Conservation (phyloP, 1,139 yeast genomes). For the Suhomyces wounanorum region DNA sequence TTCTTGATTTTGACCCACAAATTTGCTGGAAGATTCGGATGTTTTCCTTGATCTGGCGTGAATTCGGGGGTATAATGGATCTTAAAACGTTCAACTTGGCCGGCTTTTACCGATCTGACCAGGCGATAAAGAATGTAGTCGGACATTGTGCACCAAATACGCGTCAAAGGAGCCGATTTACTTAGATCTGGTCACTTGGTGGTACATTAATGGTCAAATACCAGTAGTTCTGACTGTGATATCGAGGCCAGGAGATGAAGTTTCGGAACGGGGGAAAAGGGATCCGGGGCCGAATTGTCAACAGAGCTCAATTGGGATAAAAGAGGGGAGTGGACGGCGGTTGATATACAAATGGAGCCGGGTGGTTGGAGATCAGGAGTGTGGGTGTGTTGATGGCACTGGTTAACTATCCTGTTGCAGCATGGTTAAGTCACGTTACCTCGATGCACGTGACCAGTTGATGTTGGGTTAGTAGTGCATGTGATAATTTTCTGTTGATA, state of each 20-base stretch:
- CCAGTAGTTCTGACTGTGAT: background rate
- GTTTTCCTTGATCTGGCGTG: conserved; percentile 6
- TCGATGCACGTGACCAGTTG: background rate
- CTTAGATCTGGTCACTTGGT: background rate
- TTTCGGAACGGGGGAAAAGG: background rate
- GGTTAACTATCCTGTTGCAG: background rate
- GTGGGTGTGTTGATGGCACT: background rate
- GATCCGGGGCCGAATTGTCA: no score
- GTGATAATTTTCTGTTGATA: background rate
- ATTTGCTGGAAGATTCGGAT: conserved; percentile 24
- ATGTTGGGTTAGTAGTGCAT: background rate
- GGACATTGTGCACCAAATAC: background rate
- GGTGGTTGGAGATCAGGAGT: no score
- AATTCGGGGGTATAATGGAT: conserved; percentile 35
- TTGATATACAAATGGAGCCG: no score
- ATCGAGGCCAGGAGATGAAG: background rate
- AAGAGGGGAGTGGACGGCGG: no score
- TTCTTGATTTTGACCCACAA: conserved; percentile 72
- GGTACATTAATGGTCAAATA: background rate
- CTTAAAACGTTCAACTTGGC: conserved; percentile 40
- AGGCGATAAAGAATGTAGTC: conserved; percentile 37
- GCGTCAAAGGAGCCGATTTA: background rate
- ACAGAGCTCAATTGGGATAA: no score
- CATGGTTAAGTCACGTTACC: background rate
- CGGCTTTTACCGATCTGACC: conserved; percentile 37